phyloP scores from a whole-genome alignment of 305 asterid species.

The Fraxinus platypoda region DNA sequence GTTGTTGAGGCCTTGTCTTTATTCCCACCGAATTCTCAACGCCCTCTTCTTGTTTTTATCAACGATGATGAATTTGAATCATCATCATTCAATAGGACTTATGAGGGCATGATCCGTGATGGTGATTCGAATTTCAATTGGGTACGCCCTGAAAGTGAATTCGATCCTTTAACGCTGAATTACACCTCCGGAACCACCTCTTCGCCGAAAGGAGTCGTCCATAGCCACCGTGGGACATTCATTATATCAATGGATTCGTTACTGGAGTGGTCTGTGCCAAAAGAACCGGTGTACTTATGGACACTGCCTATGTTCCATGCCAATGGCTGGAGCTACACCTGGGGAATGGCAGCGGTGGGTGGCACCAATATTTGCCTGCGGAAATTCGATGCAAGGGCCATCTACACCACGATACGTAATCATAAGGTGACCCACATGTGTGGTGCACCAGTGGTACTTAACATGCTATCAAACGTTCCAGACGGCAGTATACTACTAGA shows the following conservation, averaged over 20 bases:
- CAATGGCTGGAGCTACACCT: conserved; percentile 28
- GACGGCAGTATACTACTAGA: neutral
- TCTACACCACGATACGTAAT: neutral
- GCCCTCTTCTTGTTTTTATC: conserved; percentile 2
- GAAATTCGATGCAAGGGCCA: neutral
- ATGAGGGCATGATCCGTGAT: conserved; percentile 10
- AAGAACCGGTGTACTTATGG: conserved; percentile 25
- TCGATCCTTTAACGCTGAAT: conserved; percentile 13
- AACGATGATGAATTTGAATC: neutral
- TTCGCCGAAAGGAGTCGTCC: conserved; percentile 23
- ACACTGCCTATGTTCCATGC: conserved; percentile 27
- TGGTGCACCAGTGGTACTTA: conserved; percentile 26
- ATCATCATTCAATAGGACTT: neutral
- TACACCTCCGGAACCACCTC: conserved; percentile 30
- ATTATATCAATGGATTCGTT: conserved; percentile 2
- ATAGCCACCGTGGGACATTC: conserved; percentile 18
- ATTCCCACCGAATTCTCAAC: neutral
- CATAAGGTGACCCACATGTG: conserved; percentile 20
- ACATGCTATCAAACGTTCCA: conserved; percentile 13
- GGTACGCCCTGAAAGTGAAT: conserved; percentile 21
- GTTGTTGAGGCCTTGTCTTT: conserved; percentile 22
- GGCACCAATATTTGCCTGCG: conserved; percentile 25
- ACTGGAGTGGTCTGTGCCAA: conserved; percentile 15
- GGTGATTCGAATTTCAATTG: conserved; percentile 18
- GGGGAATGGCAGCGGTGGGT: conserved; percentile 33